Conservation (phyloP, 257 asterid genomes). For the Coffea canephora region DNA sequence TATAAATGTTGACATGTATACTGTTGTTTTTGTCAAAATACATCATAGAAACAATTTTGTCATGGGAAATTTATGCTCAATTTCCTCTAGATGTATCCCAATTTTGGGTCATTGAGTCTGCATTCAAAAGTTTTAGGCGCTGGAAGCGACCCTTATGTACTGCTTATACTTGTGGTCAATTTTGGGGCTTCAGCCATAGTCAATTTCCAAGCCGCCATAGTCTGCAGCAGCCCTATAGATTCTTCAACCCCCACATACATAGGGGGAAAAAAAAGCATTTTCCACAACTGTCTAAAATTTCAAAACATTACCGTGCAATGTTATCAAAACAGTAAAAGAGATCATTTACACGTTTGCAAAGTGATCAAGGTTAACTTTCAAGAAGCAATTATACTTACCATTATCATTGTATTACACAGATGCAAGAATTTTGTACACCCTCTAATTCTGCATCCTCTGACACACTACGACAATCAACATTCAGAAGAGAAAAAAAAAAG, state of each 20-base stretch:
- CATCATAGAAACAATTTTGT: too few relatives aligned
- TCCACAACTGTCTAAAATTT: not conserved
- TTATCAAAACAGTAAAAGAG: not conserved
- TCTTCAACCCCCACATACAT: not conserved
- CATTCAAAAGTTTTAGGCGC: too few relatives aligned
- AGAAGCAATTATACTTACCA: not conserved
- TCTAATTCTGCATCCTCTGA: constrained; percentile 26
- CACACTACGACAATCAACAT: constrained; percentile 12
- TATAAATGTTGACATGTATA: too few relatives aligned
- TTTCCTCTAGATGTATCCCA: too few relatives aligned
- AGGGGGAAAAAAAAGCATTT: not conserved
- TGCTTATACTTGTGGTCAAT: too few relatives aligned
- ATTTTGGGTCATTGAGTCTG: too few relatives aligned
- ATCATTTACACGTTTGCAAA: not conserved
- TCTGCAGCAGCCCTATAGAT: not conserved
- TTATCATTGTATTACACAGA: constrained; percentile 30
- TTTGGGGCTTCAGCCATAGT: too few relatives aligned
- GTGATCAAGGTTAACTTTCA: not conserved
- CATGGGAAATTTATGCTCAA: too few relatives aligned
- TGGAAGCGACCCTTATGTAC: too few relatives aligned
- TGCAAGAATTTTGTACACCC: constrained; percentile 27
- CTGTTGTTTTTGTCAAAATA: too few relatives aligned
- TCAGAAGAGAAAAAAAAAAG: not conserved
- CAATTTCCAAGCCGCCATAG: too few relatives aligned
- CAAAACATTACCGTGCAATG: not conserved